These are phyloP conservation scores for Kwoniella shivajii DNA, from an alignment of 1,284 basidiomycete species.

Conservation along the genomic window DNA sequence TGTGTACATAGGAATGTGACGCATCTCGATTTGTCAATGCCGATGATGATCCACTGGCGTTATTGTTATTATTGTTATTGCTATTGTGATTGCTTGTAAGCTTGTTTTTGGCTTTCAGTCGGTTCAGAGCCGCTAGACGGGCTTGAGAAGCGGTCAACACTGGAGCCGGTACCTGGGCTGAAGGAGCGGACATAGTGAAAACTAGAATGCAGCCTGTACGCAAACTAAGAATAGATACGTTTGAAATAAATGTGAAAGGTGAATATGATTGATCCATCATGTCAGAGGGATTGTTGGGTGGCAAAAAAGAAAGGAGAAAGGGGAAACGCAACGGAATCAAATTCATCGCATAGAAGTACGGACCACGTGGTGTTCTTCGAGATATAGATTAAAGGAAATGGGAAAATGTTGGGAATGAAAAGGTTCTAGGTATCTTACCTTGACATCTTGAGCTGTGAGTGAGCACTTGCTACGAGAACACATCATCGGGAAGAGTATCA, in stretches of 20 bases:
- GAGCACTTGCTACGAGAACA: too few species aligned
- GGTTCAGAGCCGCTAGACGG: constrained; percentile 51
- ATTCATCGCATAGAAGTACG: too few species aligned
- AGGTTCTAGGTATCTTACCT: too few species aligned
- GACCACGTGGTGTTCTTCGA: too few species aligned
- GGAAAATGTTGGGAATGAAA: too few species aligned
- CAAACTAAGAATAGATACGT: too few species aligned
- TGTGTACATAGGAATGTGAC: constrained; percentile 37
- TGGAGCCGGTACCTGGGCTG: neutral
- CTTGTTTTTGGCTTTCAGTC: constrained; percentile 51
- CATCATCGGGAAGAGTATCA: too few species aligned
- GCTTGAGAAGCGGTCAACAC: constrained; percentile 44
- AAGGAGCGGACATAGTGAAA: neutral
- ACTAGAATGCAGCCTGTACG: too few species aligned
- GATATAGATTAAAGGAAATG: too few species aligned
- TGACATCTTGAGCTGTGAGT: neutral
- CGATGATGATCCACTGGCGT: neutral
- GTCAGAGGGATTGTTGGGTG: constrained; percentile 1
- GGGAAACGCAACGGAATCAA: neutral
- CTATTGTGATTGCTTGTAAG: constrained; percentile 8
- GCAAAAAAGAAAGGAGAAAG: neutral
- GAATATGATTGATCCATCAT: neutral
- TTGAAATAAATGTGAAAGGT: too few species aligned
- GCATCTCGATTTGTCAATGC: neutral
- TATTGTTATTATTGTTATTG: neutral